Conservation (phyloP, 129 eudicot genomes). For the Centrapalus pauciflorus region DNA sequence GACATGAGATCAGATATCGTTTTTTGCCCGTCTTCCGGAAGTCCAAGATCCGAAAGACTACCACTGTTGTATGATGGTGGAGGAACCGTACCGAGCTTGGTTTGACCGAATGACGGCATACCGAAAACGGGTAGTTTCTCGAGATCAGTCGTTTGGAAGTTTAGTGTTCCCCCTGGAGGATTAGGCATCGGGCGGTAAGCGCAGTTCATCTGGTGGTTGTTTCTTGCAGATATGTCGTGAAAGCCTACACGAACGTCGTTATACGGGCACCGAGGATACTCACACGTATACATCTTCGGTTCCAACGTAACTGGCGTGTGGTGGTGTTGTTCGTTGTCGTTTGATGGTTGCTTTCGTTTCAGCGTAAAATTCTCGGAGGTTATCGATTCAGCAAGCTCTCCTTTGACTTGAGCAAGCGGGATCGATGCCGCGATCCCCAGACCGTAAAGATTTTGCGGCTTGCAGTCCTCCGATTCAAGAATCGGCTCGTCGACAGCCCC, state of each 20-base stretch:
- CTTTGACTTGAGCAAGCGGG: constrained; percentile 22
- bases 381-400: constrained; percentile 28
- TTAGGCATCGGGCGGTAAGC: constrained; percentile 16
- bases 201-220: constrained; percentile 31
- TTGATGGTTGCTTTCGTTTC: constrained; percentile 25
- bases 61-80: constrained; percentile 5
- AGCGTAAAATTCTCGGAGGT: background rate
- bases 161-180: constrained; percentile 11
- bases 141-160: constrained; percentile 26
- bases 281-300: constrained; percentile 1
- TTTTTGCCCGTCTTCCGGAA: constrained; percentile 61
- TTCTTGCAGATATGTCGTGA: constrained; percentile 27
- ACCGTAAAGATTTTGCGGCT: constrained; percentile 16
- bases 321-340: background rate
- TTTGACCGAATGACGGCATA: constrained; percentile 21
- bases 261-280: constrained; percentile 21
- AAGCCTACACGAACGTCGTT: constrained; percentile 22
- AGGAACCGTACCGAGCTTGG: constrained; percentile 7
- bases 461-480: constrained; percentile 14
- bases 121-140: constrained; percentile 20
- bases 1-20: constrained; percentile 58
- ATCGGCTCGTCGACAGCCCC: constrained; percentile 15
- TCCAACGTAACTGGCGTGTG: background rate
- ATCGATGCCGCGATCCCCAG: background rate
- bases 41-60: constrained; percentile 36